Percentiles rank a stretch among this genome's conserved stretches.
Evolutionary conservation across 768 basidiomycete species (phyloP).

Genomic region (Leucosporidium scottii): DNA sequence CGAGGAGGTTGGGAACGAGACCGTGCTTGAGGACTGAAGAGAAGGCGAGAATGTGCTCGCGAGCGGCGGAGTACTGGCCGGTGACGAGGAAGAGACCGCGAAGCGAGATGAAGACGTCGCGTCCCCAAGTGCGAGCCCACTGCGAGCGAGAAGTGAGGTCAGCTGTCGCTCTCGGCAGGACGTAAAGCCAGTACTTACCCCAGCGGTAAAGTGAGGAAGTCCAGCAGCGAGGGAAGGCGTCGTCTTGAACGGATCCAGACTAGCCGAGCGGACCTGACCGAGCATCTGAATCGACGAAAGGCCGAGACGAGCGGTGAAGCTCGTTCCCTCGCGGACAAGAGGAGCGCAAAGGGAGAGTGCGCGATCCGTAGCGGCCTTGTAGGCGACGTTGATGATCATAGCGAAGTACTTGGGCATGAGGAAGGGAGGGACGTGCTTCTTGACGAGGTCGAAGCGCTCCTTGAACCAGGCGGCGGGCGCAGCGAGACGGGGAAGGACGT

Average conservation of each 20-base stretch:
- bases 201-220: conserved; percentile 82
- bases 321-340: conserved; percentile 74
- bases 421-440: conserved; percentile 66
- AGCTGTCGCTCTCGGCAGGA: not conserved
- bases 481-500: conserved; percentile 59
- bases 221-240: conserved; percentile 88
- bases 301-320: conserved; percentile 83
- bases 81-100: conserved; percentile 83
- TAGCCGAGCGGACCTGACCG: conserved; percentile 82
- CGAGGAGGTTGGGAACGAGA: conserved; percentile 88
- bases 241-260: conserved; percentile 57
- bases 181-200: conserved; percentile 36
- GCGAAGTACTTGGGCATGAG: conserved; percentile 95
- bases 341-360: conserved; percentile 83
- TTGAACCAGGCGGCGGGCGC: conserved; percentile 75
- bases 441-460: conserved; percentile 77
- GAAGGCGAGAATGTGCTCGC: conserved; percentile 83
- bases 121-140: conserved; percentile 97
- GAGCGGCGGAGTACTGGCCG: conserved; percentile 76
- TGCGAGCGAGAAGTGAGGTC: not conserved
- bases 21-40: conserved; percentile 83
- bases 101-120: conserved; percentile 48
- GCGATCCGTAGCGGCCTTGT: conserved; percentile 77
- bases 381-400: conserved; percentile 78
- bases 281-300: conserved; percentile 66